Base-by-base conservation (phyloP, 106 monocot genomes). In the Posidonia australis region DNA sequence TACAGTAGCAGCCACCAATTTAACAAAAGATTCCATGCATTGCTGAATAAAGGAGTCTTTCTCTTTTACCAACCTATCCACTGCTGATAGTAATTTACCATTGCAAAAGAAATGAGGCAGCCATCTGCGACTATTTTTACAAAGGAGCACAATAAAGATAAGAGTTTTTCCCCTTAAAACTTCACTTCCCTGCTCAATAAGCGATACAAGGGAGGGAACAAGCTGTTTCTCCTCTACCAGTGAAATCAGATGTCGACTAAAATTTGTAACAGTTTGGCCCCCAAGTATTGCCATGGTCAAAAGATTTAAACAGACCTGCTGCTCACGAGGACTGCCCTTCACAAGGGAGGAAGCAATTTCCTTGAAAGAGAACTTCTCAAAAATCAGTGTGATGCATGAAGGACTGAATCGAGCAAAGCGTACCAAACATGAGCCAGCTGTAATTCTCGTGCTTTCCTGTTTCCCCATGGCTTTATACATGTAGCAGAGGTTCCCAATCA, bases 401-500 rank as follows among this genome's bases (percentile, higher is more conserved):
- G 87, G 82, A 67, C 67, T 77, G 72, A 91, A 98, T 46, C 87
- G 87, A 65, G 83, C 80, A 2, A 98, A 31, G 5, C 98, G 77
- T 13, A 81, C 87, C 67, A 98, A 78, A 75, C 98, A 98, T 66
- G 98, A 98, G 19, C 91, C 98, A 41, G 98, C 98, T 66, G 83
- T 81, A 26, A 91, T 66, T 66, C 84, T 82, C 48, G 91, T 88
- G 53, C 51, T 83, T 73, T 98, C 98, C 66, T 85, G 98, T 69
- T 98, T 98, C 19, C 82, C 83, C 36, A 78, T 73, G 31, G 91
- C 84, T 79, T 83, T 98, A 54, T 85, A 98, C 54, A 98, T 98
- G 70, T 87, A 87, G 69, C 82, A 84, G 44, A 98, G 78, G 66
- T 98, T 85, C 44, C 70, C 78, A 41, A 98, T 85, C 31, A 79